Percentiles rank a stretch among this genome's conserved stretches.
Evolutionary conservation across 306 rosid genomes (phyloP).

Genomic region (Cucurbita moschata): DNA sequence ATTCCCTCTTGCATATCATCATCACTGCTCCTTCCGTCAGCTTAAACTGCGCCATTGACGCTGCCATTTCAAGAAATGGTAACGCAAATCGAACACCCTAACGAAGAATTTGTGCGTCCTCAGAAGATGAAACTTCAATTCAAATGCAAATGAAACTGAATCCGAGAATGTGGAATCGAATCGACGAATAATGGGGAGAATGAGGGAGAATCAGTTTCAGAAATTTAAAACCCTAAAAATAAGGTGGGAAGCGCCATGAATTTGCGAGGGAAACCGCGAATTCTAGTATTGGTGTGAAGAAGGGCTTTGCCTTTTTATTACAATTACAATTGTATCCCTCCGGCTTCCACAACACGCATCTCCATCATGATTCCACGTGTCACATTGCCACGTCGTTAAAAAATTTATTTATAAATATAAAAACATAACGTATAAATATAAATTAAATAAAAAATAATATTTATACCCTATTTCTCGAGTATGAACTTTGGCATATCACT

Average conservation of each 20-base stretch:
- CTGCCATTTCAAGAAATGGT: slow-evolving; percentile 14
- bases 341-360: background rate
- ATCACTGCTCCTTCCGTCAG: slow-evolving; percentile 48
- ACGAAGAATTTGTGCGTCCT: background rate
- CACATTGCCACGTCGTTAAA: background rate
- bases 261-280: slow-evolving; percentile 33
- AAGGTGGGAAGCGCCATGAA: slow-evolving; percentile 21
- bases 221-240: slow-evolving; percentile 31
- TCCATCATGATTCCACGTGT: background rate
- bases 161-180: background rate
- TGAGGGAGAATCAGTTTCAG: background rate
- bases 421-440: too few relatives aligned
- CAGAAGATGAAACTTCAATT: background rate
- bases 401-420: too few relatives aligned
- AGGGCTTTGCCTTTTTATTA: background rate
- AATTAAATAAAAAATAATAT: too few relatives aligned
- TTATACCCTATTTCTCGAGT: too few relatives aligned
- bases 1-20: slow-evolving; percentile 25
- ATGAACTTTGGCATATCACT: too few relatives aligned
- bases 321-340: background rate
- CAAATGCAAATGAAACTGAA: background rate
- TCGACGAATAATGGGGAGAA: background rate
- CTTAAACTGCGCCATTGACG: slow-evolving; percentile 25
- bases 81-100: background rate
- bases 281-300: background rate